Percentiles rank a stretch among this genome's conserved stretches.
phyloP scores from a whole-genome alignment of 2,329 filamentous ascomycete species.

The Penicillium sp. region DNA sequence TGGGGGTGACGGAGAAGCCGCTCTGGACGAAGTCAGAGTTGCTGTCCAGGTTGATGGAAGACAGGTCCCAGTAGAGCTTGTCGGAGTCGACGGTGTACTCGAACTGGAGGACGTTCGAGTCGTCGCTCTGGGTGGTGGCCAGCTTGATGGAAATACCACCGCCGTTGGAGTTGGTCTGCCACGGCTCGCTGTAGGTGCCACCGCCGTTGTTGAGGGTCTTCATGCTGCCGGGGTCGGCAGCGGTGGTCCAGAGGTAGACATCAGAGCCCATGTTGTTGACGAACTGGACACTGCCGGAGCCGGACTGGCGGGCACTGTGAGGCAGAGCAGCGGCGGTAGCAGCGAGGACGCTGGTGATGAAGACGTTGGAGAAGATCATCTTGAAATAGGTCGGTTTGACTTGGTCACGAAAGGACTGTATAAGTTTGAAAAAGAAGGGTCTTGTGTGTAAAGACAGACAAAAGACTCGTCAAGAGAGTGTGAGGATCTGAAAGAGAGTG shows the following conservation, averaged over 20 bases:
- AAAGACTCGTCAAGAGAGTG: constrained; percentile 12
- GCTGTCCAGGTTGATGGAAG: constrained; percentile 34
- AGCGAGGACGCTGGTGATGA: constrained; percentile 22
- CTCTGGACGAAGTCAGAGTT: constrained; percentile 32
- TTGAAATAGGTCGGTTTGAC: constrained; percentile 9
- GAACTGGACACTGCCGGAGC: constrained; percentile 28
- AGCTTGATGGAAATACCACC: constrained; percentile 40
- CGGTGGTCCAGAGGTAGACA: constrained; percentile 36
- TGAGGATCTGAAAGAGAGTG: constrained; percentile 13
- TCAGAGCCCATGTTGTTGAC: constrained; percentile 31
- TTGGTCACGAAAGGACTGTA: constrained; percentile 2
- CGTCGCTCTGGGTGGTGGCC: constrained; percentile 18
- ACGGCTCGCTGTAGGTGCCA: constrained; percentile 30
- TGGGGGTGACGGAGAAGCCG: constrained; percentile 32
- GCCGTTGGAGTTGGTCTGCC: constrained; percentile 30
- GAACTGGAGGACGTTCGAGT: constrained; percentile 22
- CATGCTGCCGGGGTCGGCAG: constrained; percentile 24
- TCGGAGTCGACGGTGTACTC: constrained; percentile 36
- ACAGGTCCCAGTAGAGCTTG: constrained; percentile 40
- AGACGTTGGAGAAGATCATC: constrained; percentile 21
- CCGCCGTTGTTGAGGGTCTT: constrained; percentile 25
- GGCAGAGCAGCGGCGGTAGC: constrained; percentile 20
- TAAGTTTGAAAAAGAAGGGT: constrained; percentile 5
- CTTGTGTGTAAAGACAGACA: not conserved
- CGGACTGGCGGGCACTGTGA: constrained; percentile 3